Evolutionary conservation across 2,329 filamentous ascomycete species (phyloP).

Genomic region (Sordariomycetes sp.): DNA sequence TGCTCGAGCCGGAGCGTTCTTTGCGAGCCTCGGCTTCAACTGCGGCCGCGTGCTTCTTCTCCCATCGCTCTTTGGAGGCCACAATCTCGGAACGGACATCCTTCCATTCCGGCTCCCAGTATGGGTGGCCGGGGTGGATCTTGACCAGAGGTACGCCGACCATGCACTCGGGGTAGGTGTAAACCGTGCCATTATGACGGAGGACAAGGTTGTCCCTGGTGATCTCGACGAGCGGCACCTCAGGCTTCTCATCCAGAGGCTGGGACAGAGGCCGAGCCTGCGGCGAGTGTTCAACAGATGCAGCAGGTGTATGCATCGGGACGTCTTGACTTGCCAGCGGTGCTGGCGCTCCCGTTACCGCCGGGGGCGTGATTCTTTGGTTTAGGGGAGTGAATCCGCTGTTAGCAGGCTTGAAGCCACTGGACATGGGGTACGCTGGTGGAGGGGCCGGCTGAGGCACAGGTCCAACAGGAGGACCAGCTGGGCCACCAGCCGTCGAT

Average conservation of each 20-base stretch:
- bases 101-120: conserved; percentile 47
- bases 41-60: conserved; percentile 32
- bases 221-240: conserved; percentile 25
- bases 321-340: background rate
- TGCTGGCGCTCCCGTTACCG: background rate
- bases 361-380: conserved; percentile 2
- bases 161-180: conserved; percentile 41
- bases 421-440: background rate
- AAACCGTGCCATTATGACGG: conserved; percentile 37
- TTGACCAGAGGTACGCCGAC: conserved; percentile 42
- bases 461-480: no score
- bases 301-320: conserved; percentile 1
- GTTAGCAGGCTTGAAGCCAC: conserved; percentile 6
- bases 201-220: conserved; percentile 34
- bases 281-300: conserved; percentile 5
- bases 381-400: conserved; percentile 1
- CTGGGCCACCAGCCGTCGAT: no score
- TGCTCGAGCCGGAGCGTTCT: conserved; percentile 27
- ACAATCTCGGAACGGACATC: conserved; percentile 32
- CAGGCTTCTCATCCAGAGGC: background rate
- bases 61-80: conserved; percentile 36
- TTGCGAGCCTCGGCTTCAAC: conserved; percentile 19
- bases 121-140: conserved; percentile 39
- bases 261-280: no score
- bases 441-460: no score